phyloP scores from a whole-genome alignment of 257 asterid species.

The Vinca minor region DNA sequence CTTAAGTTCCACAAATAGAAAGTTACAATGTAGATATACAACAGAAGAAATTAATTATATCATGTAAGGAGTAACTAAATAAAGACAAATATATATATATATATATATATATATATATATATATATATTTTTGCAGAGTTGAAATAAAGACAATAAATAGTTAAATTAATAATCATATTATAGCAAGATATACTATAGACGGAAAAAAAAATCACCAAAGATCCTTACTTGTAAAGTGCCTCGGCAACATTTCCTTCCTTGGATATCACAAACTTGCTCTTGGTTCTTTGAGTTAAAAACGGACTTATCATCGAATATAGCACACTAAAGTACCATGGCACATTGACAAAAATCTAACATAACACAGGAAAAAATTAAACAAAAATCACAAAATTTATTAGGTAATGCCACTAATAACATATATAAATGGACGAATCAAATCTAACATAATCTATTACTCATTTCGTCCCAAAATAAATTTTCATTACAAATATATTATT shows the following conservation, averaged over 20 bases:
- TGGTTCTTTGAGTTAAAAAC: conserved; percentile 85
- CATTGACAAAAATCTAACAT: conserved; percentile 77
- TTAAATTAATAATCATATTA: no score
- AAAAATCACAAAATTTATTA: no score
- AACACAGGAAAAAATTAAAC: no score
- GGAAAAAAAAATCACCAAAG: no score
- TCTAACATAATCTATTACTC: no score
- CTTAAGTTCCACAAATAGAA: conserved; percentile 17
- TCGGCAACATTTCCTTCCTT: conserved; percentile 87
- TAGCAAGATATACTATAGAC: no score
- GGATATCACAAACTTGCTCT: conserved; percentile 86
- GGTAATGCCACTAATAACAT: no score
- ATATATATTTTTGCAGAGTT: conserved; percentile 8
- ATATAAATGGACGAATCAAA: no score
- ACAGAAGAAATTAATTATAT: conserved; percentile 21
- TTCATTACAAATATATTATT: no score
- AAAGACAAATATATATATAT: no score
- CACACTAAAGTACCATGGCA: conserved; percentile 93
- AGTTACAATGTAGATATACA: conserved; percentile 6
- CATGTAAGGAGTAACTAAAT: conserved; percentile 9
- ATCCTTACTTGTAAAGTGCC: conserved; percentile 81
- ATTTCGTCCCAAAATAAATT: no score
- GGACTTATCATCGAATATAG: conserved; percentile 91
- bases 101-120: no score
- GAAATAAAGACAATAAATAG: conserved; percentile 11